Percentiles rank a stretch among this genome's conserved stretches.
Conservation (phyloP, 352 stramenopile genomes). For the Globisporangium megalacanthum region DNA sequence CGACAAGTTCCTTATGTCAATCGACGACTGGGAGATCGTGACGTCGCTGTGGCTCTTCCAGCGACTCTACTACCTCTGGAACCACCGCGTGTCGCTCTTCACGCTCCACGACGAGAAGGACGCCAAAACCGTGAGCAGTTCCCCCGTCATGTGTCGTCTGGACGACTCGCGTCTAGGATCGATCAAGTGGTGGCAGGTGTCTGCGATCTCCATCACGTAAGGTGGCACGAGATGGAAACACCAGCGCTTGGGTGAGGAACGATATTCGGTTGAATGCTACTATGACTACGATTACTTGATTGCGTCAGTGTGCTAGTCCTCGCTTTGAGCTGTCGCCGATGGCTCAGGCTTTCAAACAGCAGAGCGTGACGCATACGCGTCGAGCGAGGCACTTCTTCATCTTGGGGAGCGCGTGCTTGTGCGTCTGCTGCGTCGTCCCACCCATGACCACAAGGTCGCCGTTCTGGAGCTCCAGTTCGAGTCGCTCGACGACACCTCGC, state of each 20-base stretch:
- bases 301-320: too few species aligned
- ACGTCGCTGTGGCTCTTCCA: background rate
- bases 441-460: slow-evolving; percentile 50
- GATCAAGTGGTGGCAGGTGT: background rate
- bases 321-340: too few species aligned
- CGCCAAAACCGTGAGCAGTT: background rate
- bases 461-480: slow-evolving; percentile 29
- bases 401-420: slow-evolving; percentile 44
- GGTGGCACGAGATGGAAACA: too few species aligned
- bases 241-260: too few species aligned
- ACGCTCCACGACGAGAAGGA: slow-evolving; percentile 1
- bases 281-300: too few species aligned
- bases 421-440: slow-evolving; percentile 29
- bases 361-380: slow-evolving; percentile 11
- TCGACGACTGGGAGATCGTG: slow-evolving; percentile 9
- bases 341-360: slow-evolving; percentile 7
- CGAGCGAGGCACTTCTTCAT: slow-evolving; percentile 9
- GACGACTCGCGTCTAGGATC: background rate
- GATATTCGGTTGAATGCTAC: too few species aligned
- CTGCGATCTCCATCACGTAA: too few species aligned
- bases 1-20: slow-evolving; percentile 6
- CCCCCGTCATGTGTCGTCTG: background rate
- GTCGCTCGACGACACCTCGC: background rate
- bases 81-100: slow-evolving; percentile 11
- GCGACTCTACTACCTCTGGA: slow-evolving; percentile 8